Conservation (phyloP, 768 basidiomycete genomes). For the Leccinum arenicola region DNA sequence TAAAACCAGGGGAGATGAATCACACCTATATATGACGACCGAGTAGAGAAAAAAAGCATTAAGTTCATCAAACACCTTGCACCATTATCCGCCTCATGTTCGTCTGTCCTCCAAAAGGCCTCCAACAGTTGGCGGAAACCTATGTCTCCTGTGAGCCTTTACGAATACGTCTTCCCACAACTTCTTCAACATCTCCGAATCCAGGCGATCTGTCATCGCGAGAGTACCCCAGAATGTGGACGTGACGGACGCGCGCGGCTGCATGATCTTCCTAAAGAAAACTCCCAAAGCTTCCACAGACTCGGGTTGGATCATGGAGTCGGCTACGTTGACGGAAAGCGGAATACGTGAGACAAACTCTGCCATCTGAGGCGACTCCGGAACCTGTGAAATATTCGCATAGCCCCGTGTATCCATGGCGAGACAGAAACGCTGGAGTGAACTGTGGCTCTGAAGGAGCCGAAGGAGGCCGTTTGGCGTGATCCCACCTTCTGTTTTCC, state of each 20-base stretch:
- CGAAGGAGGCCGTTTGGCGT: conserved; percentile 18
- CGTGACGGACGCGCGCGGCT: background rate
- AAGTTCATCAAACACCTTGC: background rate
- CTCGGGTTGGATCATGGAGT: conserved; percentile 16
- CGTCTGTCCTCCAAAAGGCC: background rate
- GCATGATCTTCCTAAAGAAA: conserved; percentile 19
- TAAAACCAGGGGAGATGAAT: background rate
- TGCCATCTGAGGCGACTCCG: background rate
- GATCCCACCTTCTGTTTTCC: conserved; percentile 14
- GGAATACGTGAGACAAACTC: background rate
- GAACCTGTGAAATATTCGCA: background rate
- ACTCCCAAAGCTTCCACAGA: conserved; percentile 14
- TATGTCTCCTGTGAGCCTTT: conserved; percentile 7
- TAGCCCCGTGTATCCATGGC: conserved; percentile 16
- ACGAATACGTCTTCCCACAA: conserved; percentile 23
- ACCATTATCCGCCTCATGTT: background rate
- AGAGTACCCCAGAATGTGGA: conserved; percentile 11
- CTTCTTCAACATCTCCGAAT: conserved; percentile 11
- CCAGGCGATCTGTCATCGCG: conserved; percentile 10
- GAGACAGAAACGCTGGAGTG: conserved; percentile 5
- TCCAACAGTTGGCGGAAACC: background rate
- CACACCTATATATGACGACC: background rate
- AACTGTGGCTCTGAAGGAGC: conserved; percentile 9
- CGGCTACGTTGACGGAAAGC: conserved; percentile 15
- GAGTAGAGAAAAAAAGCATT: background rate